Conservation (phyloP, 163 green algal genomes). For the Chlorella variabilis region DNA sequence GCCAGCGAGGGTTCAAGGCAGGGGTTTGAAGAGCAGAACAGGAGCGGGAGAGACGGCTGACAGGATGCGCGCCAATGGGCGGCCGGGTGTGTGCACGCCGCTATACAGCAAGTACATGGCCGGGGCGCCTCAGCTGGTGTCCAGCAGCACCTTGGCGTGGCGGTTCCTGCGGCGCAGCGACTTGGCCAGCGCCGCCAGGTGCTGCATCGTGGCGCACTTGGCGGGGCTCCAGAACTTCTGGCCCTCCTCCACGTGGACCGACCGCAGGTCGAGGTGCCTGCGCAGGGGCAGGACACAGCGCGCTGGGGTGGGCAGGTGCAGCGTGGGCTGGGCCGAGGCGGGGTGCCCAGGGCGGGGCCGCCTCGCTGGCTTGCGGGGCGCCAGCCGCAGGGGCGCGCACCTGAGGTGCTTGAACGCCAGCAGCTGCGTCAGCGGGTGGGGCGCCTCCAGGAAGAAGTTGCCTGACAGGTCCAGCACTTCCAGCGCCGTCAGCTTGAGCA, state of each 20-base stretch:
- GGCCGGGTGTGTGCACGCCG: too few relatives aligned
- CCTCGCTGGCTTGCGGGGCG: too few relatives aligned
- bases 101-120: too few relatives aligned
- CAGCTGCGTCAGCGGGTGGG: conserved; percentile 45
- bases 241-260: conserved; percentile 54
- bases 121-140: conserved; percentile 10
- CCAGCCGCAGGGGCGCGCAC: too few relatives aligned
- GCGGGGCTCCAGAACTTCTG: conserved; percentile 48
- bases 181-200: conserved; percentile 56
- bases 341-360: too few relatives aligned
- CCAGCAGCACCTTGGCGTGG: conserved; percentile 39
- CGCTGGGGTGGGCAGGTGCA: too few relatives aligned
- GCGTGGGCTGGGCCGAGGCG: too few relatives aligned
- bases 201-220: conserved; percentile 68
- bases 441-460: conserved; percentile 38
- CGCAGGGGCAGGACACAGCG: not conserved
- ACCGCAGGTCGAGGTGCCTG: conserved; percentile 56
- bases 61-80: too few relatives aligned
- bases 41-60: too few relatives aligned
- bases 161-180: conserved; percentile 52
- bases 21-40: too few relatives aligned
- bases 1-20: not conserved
- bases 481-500: conserved; percentile 54
- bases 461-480: conserved; percentile 59
- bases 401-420: conserved; percentile 37